Evolutionary conservation across 495 filamentous ascomycete genomes (phyloP), one percentile per base, ranked within the genome.

Genomic region (Podospora anserina): DNA sequence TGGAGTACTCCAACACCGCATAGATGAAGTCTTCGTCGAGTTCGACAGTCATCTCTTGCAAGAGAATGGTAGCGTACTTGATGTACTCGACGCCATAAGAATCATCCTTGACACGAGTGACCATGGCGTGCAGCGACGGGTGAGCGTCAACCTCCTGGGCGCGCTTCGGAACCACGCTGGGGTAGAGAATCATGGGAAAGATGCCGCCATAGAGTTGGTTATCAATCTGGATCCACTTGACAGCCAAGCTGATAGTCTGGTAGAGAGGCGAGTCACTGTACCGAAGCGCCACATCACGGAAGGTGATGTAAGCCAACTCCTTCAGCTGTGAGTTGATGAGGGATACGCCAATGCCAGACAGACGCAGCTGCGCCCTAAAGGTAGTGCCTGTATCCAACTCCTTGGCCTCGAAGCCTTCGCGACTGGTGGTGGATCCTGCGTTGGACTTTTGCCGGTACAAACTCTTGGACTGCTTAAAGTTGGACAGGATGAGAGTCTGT

Each of bases 181-280:
- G 95, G 76, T 99, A 99, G 54, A 98, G 83, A 66, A 99, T 88
- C 79, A 99, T 96, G 0, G 95, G 95, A 84, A 99, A 99, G 70
- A 99, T 93, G 16, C 95, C 95, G 56, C 95, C 95, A 75, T 98
- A 99, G 27, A 99, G 89, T 75, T 99, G 95, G 75, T 99, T 99
- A 81, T 99, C 95, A 74, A 99, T 94, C 78, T 99, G 95, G 61
- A 99, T 93, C 95, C 95, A 99, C 78, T 97, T 98, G 77, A 97
- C 90, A 0, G 91, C 90, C 11, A 92, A 84, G 61, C 90, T 92
- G 67, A 97, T 78, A 5, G 92, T 97, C 79, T 98, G 95, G 76
- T 95, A 97, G 15, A 97, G 81, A 30, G 86, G 82, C n/a, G 96
- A 97, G 76, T 98, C 95, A 66, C 87, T 91, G 75, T 92, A 96